These are phyloP conservation scores for Pichia thaimueangensis DNA, from an alignment of 805 yeast species.

Conservation along the genomic window DNA sequence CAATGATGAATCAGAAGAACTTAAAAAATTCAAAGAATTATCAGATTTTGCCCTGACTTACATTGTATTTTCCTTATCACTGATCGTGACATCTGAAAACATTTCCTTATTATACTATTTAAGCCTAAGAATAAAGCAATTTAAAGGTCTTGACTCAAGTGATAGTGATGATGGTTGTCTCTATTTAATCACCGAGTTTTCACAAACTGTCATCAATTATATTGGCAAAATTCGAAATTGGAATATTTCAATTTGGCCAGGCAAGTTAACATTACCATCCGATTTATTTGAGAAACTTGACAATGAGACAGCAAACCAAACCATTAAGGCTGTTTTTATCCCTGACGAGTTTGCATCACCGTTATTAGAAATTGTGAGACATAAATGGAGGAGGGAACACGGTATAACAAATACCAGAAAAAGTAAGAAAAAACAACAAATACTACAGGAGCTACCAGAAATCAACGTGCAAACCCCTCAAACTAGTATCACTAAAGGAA, in stretches of 20 bases:
- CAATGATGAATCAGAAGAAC: slow-evolving; percentile 3
- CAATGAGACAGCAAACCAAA: slow-evolving; percentile 35
- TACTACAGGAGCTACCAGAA: neutral
- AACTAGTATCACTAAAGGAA: too few species aligned
- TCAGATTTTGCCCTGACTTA: slow-evolving; percentile 52
- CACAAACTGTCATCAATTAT: slow-evolving; percentile 59
- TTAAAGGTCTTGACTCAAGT: slow-evolving; percentile 48
- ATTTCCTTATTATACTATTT: slow-evolving; percentile 68
- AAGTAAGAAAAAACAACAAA: neutral
- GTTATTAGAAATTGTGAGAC: slow-evolving; percentile 8
- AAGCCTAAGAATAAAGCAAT: slow-evolving; percentile 74
- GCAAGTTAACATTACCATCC: slow-evolving; percentile 60
- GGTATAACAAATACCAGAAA: neutral
- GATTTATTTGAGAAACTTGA: slow-evolving; percentile 54
- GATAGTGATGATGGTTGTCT: slow-evolving; percentile 31
- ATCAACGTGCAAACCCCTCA: neutral
- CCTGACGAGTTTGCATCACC: slow-evolving; percentile 30
- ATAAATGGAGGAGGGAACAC: slow-evolving; percentile 11
- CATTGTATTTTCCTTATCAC: slow-evolving; percentile 50
- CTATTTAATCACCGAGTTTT: slow-evolving; percentile 65
- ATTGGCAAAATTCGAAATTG: slow-evolving; percentile 54
- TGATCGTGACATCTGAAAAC: slow-evolving; percentile 59
- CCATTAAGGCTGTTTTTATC: slow-evolving; percentile 57
- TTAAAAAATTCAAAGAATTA: slow-evolving; percentile 18
- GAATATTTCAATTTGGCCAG: slow-evolving; percentile 78